These are phyloP conservation scores for Chaetoscypha palmicola DNA, from an alignment of 2,329 filamentous ascomycete genomes.

Conservation along the genomic window DNA sequence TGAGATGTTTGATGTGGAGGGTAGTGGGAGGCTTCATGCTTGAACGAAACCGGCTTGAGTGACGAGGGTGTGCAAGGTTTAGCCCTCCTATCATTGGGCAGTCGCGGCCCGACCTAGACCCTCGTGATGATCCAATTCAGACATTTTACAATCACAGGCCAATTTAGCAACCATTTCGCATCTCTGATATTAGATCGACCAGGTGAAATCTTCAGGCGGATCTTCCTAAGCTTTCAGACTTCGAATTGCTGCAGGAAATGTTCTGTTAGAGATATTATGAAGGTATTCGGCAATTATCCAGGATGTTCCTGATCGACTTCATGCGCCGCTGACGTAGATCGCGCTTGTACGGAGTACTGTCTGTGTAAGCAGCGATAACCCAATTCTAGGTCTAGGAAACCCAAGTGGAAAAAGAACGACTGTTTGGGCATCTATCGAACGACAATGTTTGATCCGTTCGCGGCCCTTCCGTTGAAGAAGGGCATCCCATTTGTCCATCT, in stretches of 20 bases:
- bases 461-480: too few species aligned
- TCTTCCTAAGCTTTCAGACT: background rate
- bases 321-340: conserved; percentile 15
- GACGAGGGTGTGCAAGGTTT: conserved; percentile 8
- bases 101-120: conserved; percentile 1
- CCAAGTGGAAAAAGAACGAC: too few species aligned
- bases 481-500: too few species aligned
- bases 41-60: conserved; percentile 13
- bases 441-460: too few species aligned
- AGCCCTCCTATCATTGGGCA: conserved; percentile 11
- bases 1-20: conserved; percentile 11
- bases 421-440: too few species aligned
- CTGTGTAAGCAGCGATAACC: too few species aligned
- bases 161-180: too few species aligned
- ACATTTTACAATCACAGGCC: background rate
- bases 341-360: too few species aligned
- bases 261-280: background rate
- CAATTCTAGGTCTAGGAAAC: too few species aligned
- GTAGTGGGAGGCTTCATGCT: conserved; percentile 10
- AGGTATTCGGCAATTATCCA: conserved; percentile 3
- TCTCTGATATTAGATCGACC: too few species aligned
- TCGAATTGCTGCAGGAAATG: background rate
- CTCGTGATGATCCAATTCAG: conserved; percentile 4
- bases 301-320: conserved; percentile 3
- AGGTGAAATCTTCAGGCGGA: background rate